A percentile compares a stretch with the other conserved stretches of the same genome.
Conservation (phyloP, 2,329 filamentous ascomycete genomes). For the Paecilomyces sp. region DNA sequence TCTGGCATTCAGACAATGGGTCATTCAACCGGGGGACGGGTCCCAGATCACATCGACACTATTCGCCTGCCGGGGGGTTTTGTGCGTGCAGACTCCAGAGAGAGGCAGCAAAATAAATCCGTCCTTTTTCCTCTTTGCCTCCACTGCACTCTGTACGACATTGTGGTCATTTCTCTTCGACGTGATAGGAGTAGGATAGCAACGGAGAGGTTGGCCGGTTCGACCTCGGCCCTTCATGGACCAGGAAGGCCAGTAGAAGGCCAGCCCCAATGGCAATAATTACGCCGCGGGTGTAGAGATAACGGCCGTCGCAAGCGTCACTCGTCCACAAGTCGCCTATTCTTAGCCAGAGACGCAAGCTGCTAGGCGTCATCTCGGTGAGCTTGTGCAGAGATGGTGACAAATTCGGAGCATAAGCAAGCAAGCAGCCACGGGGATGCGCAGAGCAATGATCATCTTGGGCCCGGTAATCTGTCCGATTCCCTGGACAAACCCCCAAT, state of each 20-base stretch:
- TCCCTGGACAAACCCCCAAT: background rate
- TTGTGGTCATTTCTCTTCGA: background rate
- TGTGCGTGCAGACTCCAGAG: background rate
- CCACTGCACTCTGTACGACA: background rate
- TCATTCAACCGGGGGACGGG: background rate
- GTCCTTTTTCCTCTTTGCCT: background rate
- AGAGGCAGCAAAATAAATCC: background rate
- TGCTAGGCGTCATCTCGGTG: background rate
- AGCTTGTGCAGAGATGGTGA: background rate
- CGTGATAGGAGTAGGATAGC: background rate
- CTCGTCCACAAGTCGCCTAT: background rate
- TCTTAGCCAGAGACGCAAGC: background rate
- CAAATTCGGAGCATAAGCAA: background rate
- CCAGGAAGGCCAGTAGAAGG: background rate
- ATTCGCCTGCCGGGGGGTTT: background rate
- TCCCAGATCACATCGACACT: background rate
- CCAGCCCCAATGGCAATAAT: background rate
- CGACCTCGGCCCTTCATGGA: background rate
- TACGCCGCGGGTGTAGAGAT: background rate
- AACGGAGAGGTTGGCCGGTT: background rate
- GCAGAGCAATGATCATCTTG: background rate
- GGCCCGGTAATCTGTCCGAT: background rate
- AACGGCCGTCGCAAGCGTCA: background rate
- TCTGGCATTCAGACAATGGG: conserved; percentile 1
- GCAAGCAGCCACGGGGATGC: background rate